Conservation (phyloP, 306 rosid genomes). For the Luffa aegyptiaca region DNA sequence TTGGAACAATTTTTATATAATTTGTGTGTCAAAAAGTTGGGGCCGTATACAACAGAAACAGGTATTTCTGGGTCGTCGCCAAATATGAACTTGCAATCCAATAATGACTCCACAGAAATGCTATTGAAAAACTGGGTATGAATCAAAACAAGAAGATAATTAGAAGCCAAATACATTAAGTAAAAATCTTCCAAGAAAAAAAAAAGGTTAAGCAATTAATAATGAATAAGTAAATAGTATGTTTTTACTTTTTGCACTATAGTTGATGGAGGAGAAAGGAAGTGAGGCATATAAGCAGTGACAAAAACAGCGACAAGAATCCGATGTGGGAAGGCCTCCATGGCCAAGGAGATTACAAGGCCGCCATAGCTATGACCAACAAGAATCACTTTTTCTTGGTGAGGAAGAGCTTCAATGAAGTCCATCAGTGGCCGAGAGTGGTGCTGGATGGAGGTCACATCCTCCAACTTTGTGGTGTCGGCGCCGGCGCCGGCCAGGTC, state of each 20-base stretch:
- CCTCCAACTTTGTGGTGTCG: background rate
- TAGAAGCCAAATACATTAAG: background rate
- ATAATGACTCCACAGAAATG: background rate
- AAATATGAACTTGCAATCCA: background rate
- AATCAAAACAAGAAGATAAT: background rate
- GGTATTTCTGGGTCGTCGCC: background rate
- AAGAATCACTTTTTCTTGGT: background rate
- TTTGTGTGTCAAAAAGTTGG: background rate
- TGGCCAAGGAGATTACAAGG: background rate
- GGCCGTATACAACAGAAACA: background rate
- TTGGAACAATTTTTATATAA: background rate
- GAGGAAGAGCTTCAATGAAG: background rate
- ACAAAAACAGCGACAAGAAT: constrained; percentile 7
- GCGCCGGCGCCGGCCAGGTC: background rate
- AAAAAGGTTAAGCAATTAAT: background rate
- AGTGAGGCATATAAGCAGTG: constrained; percentile 9
- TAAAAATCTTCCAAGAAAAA: background rate
- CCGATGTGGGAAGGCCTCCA: background rate
- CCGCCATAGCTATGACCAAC: constrained; percentile 6
- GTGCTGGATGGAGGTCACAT: background rate
- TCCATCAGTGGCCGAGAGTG: background rate
- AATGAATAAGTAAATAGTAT: background rate
- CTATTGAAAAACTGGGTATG: background rate
- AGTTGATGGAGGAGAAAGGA: background rate
- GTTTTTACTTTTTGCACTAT: background rate